Conservation (phyloP, 208 protist genomes). For the Blechomonas ayalai region DNA sequence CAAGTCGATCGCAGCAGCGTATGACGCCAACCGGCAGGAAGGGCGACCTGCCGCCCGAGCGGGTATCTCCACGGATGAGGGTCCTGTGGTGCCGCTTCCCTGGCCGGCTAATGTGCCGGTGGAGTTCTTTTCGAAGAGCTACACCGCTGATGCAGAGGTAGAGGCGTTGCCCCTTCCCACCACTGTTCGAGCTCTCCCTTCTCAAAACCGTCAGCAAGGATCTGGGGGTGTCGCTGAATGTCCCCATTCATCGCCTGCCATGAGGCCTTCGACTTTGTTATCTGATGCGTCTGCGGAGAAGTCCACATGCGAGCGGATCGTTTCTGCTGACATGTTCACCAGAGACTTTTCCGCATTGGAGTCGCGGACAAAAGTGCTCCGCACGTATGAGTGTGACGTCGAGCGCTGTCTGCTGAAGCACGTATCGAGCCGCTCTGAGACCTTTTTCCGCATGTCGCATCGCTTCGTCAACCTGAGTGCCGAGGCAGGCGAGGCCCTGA, state of each 20-base stretch:
- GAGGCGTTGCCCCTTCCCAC: slow-evolving; percentile 3
- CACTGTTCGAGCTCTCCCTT: background rate
- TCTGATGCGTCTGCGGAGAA: background rate
- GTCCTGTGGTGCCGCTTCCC: slow-evolving; percentile 16
- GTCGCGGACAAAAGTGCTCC: slow-evolving; percentile 50
- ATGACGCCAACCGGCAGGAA: slow-evolving; percentile 54
- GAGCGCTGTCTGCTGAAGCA: slow-evolving; percentile 73
- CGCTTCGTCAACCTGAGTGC: slow-evolving; percentile 46
- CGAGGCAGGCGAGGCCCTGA: slow-evolving; percentile 47
- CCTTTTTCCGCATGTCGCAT: slow-evolving; percentile 73
- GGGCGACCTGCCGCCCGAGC: slow-evolving; percentile 2
- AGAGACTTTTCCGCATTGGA: slow-evolving; percentile 72
- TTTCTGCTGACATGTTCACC: slow-evolving; percentile 36
- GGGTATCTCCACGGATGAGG: background rate
- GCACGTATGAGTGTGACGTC: slow-evolving; percentile 60
- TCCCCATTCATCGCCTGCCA: background rate
- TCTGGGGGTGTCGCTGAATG: background rate
- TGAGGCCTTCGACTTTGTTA: background rate
- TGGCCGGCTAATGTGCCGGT: slow-evolving; percentile 56
- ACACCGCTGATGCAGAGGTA: slow-evolving; percentile 17
- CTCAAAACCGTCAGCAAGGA: slow-evolving; percentile 3
- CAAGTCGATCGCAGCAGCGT: slow-evolving; percentile 49
- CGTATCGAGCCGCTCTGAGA: slow-evolving; percentile 73
- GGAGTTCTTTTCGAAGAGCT: slow-evolving; percentile 35
- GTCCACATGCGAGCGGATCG: background rate